Conservation (phyloP, 1,284 basidiomycete genomes). For the Pisolithus thermaeus region DNA sequence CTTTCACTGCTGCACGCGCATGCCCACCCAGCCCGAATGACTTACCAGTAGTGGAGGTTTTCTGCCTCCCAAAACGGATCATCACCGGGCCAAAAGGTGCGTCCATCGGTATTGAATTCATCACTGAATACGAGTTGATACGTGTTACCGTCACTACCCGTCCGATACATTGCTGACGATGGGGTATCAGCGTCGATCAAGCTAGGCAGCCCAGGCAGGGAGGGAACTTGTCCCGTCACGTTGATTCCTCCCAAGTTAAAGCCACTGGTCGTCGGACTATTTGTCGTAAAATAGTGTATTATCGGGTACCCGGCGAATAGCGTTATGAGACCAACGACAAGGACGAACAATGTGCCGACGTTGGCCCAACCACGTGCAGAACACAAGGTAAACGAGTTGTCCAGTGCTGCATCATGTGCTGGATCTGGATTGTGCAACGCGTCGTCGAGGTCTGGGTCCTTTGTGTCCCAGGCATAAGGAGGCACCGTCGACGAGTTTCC, state of each 20-base stretch:
- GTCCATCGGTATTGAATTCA: constrained; percentile 81
- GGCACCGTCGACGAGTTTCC: constrained; percentile 44
- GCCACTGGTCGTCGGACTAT: constrained; percentile 32
- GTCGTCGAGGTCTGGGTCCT: constrained; percentile 74
- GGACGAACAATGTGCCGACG: constrained; percentile 50
- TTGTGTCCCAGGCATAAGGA: constrained; percentile 63
- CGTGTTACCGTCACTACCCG: constrained; percentile 64
- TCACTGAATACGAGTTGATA: constrained; percentile 88
- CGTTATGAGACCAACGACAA: constrained; percentile 55
- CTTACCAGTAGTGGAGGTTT: constrained; percentile 67
- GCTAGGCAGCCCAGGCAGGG: constrained; percentile 47
- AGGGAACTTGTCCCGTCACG: constrained; percentile 63
- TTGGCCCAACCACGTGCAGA: constrained; percentile 75
- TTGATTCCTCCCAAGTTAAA: constrained; percentile 81
- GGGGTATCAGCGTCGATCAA: constrained; percentile 73
- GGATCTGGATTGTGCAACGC: constrained; percentile 72
- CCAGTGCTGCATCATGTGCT: constrained; percentile 48
- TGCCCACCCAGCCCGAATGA: background rate
- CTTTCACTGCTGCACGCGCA: background rate
- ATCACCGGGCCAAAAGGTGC: constrained; percentile 74
- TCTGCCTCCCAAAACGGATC: constrained; percentile 76
- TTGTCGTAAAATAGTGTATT: constrained; percentile 46
- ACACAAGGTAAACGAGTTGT: constrained; percentile 56
- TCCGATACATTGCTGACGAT: constrained; percentile 42
- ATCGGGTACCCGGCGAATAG: constrained; percentile 82